phyloP scores from a whole-genome alignment of 1,139 yeast species.

The Lodderomyces jiufengensis region DNA sequence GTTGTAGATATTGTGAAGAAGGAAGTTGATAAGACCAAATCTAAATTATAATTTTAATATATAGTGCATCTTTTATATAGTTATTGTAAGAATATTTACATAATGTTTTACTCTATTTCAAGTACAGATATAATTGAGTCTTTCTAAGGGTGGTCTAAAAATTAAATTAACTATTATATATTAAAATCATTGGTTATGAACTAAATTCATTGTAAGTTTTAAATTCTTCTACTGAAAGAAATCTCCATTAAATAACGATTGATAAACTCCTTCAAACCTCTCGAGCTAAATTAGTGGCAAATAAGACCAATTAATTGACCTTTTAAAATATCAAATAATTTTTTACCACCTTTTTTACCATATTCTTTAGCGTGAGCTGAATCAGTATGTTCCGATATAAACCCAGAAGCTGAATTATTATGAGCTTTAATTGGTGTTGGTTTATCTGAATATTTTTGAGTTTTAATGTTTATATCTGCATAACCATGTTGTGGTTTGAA shows the following conservation, averaged over 20 bases:
- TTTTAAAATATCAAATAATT: slow-evolving; percentile 17
- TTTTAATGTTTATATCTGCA: slow-evolving; percentile 25
- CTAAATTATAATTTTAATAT: slow-evolving; percentile 8
- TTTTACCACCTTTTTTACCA: slow-evolving; percentile 22
- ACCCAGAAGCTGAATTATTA: slow-evolving; percentile 25
- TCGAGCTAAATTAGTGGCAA: slow-evolving; percentile 13
- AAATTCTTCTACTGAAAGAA: too few species aligned
- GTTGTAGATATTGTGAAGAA: slow-evolving; percentile 19
- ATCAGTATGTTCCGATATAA: slow-evolving; percentile 30
- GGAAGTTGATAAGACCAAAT: slow-evolving; percentile 3
- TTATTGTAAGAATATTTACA: too few species aligned
- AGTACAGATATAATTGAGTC: too few species aligned
- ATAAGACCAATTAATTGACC: slow-evolving; percentile 15
- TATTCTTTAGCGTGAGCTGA: slow-evolving; percentile 38
- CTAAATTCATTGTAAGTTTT: too few species aligned
- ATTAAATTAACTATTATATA: too few species aligned
- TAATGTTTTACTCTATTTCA: too few species aligned
- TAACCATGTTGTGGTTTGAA: slow-evolving; percentile 34
- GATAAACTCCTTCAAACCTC: not conserved
- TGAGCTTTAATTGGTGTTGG: slow-evolving; percentile 33
- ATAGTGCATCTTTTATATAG: too few species aligned
- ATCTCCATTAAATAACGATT: not conserved
- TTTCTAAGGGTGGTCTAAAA: too few species aligned
- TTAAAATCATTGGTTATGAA: too few species aligned
- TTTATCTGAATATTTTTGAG: slow-evolving; percentile 32